Evolutionary conservation across 1,139 yeast species (phyloP).

Genomic region (Pneumocystis murina): DNA sequence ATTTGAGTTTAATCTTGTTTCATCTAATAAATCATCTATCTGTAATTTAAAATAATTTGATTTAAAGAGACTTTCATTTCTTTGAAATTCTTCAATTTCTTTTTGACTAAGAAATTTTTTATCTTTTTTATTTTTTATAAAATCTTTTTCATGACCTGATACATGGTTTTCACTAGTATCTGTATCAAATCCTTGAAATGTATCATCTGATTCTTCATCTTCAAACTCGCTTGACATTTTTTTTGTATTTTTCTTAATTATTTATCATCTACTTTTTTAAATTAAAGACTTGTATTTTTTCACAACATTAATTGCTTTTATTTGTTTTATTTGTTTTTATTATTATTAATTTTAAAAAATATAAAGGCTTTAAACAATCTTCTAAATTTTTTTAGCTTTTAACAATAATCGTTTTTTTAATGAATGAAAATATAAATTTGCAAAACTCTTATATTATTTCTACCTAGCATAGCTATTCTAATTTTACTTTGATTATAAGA

Average conservation of each 20-base stretch:
- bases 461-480: too few species aligned
- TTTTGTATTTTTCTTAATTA: neutral
- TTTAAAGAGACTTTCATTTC: neutral
- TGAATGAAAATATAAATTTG: too few species aligned
- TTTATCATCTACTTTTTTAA: neutral
- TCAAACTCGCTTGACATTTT: neutral
- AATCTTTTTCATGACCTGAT: neutral
- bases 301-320: too few species aligned
- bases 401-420: too few species aligned
- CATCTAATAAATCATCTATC: conserved; percentile 76
- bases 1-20: conserved; percentile 56
- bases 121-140: neutral
- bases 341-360: too few species aligned
- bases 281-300: neutral
- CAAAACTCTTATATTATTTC: too few species aligned
- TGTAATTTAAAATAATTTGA: conserved; percentile 40
- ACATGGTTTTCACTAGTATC: neutral
- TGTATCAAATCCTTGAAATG: neutral
- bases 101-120: neutral
- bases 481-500: too few species aligned
- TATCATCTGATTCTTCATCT: neutral
- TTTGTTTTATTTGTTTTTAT: too few species aligned
- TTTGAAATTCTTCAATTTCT: neutral
- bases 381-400: too few species aligned
- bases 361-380: too few species aligned